Evolutionary conservation across 1,284 basidiomycete genomes (phyloP), one percentile per base, ranked within the genome.

Genomic region (Melampsora americana): DNA sequence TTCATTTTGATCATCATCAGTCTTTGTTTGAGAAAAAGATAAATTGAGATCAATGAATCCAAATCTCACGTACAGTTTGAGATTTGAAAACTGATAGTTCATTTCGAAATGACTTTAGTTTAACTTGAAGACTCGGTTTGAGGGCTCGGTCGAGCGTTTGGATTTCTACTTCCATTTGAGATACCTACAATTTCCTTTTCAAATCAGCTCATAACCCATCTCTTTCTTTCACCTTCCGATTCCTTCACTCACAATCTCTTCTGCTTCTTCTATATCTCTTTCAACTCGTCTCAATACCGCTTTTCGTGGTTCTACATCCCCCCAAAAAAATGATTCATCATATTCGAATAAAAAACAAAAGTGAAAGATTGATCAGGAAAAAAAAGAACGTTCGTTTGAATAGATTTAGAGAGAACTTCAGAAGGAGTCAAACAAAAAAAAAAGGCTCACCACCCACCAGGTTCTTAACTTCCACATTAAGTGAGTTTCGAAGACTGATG

Each of bases 161-260:
- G n/a, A 96, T 90, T 85, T 99, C 96, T 78, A 99, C 91, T 84
- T 98, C 95, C 95, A 99, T 98, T 87, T 99, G 96, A 46, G 92
- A 93, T 79, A 96, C 88, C 93, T 95, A 60, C n/a, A n/a, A 20
- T 20, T 44, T 16, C 42, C 1, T 44, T 1, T 44, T 12, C 1
- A 44, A 14, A 44, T 44, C 42, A 44, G 39, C 39, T 7, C 12
- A n/a, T n/a, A n/a, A n/a, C n/a, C n/a, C n/a, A n/a, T n/a, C n/a
- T n/a, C n/a, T n/a, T n/a, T n/a, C n/a, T 16, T 9, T 20, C 2
- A 59, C n/a, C n/a, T 59, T 20, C 1, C 53, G n/a, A 20, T 59
- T 30, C 14, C 35, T 30, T 23, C 18, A 81, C 86, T 78, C 80
- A 90, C 93, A 87, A 98, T 94, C 86, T 99, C 96, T 80, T 98